These are phyloP conservation scores for Colletotrichum sp. DNA, from an alignment of 2,329 filamentous ascomycete species.

Conservation along the genomic window DNA sequence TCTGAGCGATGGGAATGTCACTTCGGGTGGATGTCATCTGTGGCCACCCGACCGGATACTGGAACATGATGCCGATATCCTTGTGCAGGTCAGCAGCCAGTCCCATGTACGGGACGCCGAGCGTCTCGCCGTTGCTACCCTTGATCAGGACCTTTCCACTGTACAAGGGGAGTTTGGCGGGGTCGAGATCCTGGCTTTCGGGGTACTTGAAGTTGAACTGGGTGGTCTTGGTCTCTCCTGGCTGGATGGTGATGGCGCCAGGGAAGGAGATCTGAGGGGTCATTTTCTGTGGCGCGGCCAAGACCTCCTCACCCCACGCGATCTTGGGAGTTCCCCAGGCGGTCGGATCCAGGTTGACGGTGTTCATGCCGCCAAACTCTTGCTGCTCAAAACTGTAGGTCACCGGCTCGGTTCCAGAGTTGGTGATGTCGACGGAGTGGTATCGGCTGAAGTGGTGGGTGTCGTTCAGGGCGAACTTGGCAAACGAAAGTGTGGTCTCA, in stretches of 20 bases:
- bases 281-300: background rate
- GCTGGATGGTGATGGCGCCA: background rate
- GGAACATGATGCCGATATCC: slow-evolving; percentile 10
- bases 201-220: slow-evolving; percentile 15
- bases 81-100: slow-evolving; percentile 8
- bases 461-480: slow-evolving; percentile 49
- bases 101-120: slow-evolving; percentile 37
- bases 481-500: slow-evolving; percentile 38
- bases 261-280: slow-evolving; percentile 1
- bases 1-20: slow-evolving; percentile 14
- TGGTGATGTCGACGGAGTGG: slow-evolving; percentile 34
- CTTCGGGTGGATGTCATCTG: slow-evolving; percentile 1
- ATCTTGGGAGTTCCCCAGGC: slow-evolving; percentile 18
- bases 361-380: slow-evolving; percentile 28
- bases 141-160: slow-evolving; percentile 37
- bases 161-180: slow-evolving; percentile 34
- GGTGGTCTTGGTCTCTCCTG: background rate
- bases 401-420: slow-evolving; percentile 36
- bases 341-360: background rate
- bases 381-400: slow-evolving; percentile 35
- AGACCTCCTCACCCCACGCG: slow-evolving; percentile 9
- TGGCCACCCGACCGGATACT: slow-evolving; percentile 10
- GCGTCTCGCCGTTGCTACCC: slow-evolving; percentile 34
- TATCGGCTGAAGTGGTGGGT: slow-evolving; percentile 40
- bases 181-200: slow-evolving; percentile 12